Evolutionary conservation across 2,329 filamentous ascomycete species (phyloP).

Genomic region (Neonectria hederae): DNA sequence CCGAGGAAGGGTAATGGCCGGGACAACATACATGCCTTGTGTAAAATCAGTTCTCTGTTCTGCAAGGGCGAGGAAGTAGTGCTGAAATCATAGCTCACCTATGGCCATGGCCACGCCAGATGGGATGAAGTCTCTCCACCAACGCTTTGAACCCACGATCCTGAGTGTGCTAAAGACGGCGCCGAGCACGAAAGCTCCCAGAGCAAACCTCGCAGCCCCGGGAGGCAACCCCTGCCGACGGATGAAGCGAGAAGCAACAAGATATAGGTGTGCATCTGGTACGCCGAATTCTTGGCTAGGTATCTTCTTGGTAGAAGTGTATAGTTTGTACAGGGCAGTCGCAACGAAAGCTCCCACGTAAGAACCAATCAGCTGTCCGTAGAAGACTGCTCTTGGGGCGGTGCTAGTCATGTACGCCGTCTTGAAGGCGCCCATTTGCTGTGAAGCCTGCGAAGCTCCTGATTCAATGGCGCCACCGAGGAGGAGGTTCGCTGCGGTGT

Average conservation of each 20-base stretch:
- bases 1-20: no score
- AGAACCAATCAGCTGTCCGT: constrained; percentile 1
- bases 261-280: no score
- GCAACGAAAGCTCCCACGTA: not conserved
- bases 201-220: not conserved
- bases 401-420: constrained; percentile 5
- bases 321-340: not conserved
- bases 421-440: constrained; percentile 7
- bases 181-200: not conserved
- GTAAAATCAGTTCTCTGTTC: no score
- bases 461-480: not conserved
- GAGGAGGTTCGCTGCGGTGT: not conserved
- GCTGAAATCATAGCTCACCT: no score
- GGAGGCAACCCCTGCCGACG: constrained; percentile 4
- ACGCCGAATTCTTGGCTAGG: no score
- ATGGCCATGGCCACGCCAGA: not conserved
- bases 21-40: no score
- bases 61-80: no score
- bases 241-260: constrained; percentile 1
- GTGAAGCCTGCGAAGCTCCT: not conserved
- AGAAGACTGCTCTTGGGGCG: not conserved
- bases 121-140: not conserved
- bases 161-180: not conserved
- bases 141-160: not conserved
- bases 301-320: not conserved